Evolutionary conservation across 2,329 filamentous ascomycete species (phyloP), one percentile per base, ranked within the genome.

Genomic region (Talaromyces verruculosus): DNA sequence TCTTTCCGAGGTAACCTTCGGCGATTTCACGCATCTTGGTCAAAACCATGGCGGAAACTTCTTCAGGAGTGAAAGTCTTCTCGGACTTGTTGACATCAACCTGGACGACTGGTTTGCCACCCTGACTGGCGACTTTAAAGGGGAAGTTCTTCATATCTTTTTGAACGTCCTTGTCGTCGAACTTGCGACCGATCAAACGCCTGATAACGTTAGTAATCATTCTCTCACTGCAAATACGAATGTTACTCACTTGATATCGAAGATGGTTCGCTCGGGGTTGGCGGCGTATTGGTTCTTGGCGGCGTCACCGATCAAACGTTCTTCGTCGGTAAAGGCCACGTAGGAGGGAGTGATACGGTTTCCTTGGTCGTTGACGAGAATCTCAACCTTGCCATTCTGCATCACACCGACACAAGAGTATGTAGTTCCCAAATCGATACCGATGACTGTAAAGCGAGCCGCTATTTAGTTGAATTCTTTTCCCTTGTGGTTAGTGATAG

Each of bases 71-170:
- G 80, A 89, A 88, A 66, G 80, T 84, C 81, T 86, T 88, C 71
- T 86, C 79, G 69, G 79, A 74, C 71, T 84, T 82, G 78, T 82
- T 76, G 65, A 89, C 86, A 58, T 88, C 85, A 69, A 89, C 86
- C 71, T 90, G 86, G 77, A 99, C 89, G 71, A 89, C 83, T 70
- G 95, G 95, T 85, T 97, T 97, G 79, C 89, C 93, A 81, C 91
- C 88, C 85, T 95, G 93, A 85, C 91, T 87, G 76, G 92, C 78
- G 68, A 99, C 91, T 84, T 92, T 92, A 90, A 94, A 99, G 76
- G 95, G 94, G 87, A 97, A 97, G 86, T 97, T 91, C 91, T 99
- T 98, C 78, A 95, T 87, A 78, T 99, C 95, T 78, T 84, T 86
- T 84, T 97, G 93, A 71, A 97, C 89, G 70, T 96, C 91, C 84